Evolutionary conservation across 1,284 basidiomycete species (phyloP).

Genomic region (Thecaphora frezii): DNA sequence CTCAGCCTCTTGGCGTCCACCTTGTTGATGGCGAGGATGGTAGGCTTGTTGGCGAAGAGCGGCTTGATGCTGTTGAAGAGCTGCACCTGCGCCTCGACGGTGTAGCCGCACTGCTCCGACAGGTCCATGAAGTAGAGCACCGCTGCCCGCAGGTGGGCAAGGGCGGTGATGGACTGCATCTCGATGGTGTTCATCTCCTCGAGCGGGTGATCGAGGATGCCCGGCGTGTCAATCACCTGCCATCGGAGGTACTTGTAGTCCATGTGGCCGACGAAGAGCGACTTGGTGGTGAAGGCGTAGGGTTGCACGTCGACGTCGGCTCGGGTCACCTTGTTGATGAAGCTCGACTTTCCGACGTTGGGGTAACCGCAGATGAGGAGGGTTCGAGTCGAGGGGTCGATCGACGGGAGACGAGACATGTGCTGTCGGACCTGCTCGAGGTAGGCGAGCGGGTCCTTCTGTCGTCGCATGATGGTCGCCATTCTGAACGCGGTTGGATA

Average conservation of each 20-base stretch:
- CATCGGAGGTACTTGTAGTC: constrained; percentile 59
- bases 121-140: constrained; percentile 60
- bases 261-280: constrained; percentile 59
- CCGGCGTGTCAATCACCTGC: constrained; percentile 59
- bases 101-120: constrained; percentile 58
- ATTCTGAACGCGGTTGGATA: constrained; percentile 15
- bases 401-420: constrained; percentile 58
- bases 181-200: constrained; percentile 60
- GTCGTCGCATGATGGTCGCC: constrained; percentile 59
- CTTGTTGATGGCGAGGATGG: constrained; percentile 58
- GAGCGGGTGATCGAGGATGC: constrained; percentile 57
- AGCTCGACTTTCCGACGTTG: constrained; percentile 59
- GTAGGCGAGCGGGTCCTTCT: constrained; percentile 58
- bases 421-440: constrained; percentile 59
- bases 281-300: constrained; percentile 59
- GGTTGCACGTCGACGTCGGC: constrained; percentile 59
- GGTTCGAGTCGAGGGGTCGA: constrained; percentile 55
- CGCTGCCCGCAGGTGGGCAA: constrained; percentile 56
- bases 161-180: constrained; percentile 59
- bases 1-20: constrained; percentile 47
- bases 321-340: constrained; percentile 58
- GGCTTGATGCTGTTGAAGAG: constrained; percentile 59
- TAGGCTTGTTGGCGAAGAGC: constrained; percentile 58
- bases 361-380: constrained; percentile 58
- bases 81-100: constrained; percentile 57